A percentile compares a stretch with the other conserved stretches of the same genome.
phyloP scores from a whole-genome alignment of 768 basidiomycete species.

The Termitomyces sp. region DNA sequence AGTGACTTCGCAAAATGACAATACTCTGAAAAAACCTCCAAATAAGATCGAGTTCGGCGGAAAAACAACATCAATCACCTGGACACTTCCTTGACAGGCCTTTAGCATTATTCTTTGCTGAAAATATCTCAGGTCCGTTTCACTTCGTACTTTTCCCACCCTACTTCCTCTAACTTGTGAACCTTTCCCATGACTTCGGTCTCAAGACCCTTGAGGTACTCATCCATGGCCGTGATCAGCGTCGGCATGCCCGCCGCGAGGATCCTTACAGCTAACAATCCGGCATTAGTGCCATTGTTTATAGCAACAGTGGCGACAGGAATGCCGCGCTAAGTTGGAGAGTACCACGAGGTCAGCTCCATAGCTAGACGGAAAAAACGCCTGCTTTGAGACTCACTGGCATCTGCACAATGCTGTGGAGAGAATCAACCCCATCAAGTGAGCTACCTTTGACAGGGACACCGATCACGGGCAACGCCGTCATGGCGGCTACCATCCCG shows the following conservation, averaged over 20 bases:
- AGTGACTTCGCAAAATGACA: not conserved
- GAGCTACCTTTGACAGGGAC: slow-evolving; percentile 95
- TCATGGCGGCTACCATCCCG: slow-evolving; percentile 97
- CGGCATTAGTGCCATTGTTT: slow-evolving; percentile 93
- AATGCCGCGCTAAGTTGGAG: slow-evolving; percentile 69
- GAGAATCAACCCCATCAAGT: slow-evolving; percentile 93
- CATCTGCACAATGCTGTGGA: slow-evolving; percentile 99
- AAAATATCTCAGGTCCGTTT: slow-evolving; percentile 18
- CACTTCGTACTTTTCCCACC: slow-evolving; percentile 82
- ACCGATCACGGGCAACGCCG: slow-evolving; percentile 86
- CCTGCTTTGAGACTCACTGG: slow-evolving; percentile 53
- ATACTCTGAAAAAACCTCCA: not conserved
- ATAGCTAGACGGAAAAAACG: not conserved
- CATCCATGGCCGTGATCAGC: slow-evolving; percentile 62
- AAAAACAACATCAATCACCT: not conserved
- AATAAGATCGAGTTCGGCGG: not conserved
- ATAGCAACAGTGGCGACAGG: slow-evolving; percentile 98
- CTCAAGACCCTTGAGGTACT: slow-evolving; percentile 65
- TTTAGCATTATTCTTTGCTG: not conserved
- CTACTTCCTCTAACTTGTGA: slow-evolving; percentile 65
- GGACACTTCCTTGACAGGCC: not conserved
- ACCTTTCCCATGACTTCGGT: slow-evolving; percentile 77
- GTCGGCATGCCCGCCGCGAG: slow-evolving; percentile 68
- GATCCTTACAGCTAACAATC: slow-evolving; percentile 87
- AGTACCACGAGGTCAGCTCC: not conserved